Base-by-base conservation (phyloP, 148 eudicot species). In the Gaultheria prostrata region DNA sequence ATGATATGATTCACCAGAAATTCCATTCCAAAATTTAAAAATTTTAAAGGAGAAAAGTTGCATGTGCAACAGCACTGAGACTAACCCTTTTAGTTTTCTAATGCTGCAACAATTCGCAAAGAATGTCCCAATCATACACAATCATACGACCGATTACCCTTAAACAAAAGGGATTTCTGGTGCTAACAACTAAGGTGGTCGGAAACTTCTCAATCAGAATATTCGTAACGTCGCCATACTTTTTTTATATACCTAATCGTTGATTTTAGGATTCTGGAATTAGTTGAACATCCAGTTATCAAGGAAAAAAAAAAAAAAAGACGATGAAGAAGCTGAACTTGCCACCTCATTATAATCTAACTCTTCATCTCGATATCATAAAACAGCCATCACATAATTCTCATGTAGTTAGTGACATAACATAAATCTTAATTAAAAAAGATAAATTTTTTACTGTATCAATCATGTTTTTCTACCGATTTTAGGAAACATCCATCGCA, bases 81-180 rank as follows among this genome's bases (percentile, higher is more conserved):
- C 72, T 67, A 11, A 1, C 24, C 28, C 26, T 43, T 35, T 73
- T 20, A 21, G 21, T 76, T n/a, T 76, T n/a, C 11, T 24, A 46
- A 46, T 26, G 48, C 28, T 48, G 8, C 17, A 5, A 28, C 15
- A 15, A 78, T 53, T 9, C 33, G 56, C 20, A 78, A 33, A 78
- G 59, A 78, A 32, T 53, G 63, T 77, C 48, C 67, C 28, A 54
- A 78, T 54, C 80, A 78, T 53, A 15, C 53, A 18, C 77, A 74
- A 45, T 75, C 30, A 75, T 75, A 12, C 13, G 50, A 9, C 46
- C 30, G 61, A 26, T 17, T 77, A 77, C 21, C 67, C 43, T 20
- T 56, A 78, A 54, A 53, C 48, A 20, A 56, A 78, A 26, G 2
- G 13, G 35, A 5, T 75, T 6, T 77, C n/a, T 77, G 3, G 30